These are phyloP conservation scores for Basipetospora chlamydospora DNA, from an alignment of 2,329 filamentous ascomycete species.

Conservation along the genomic window DNA sequence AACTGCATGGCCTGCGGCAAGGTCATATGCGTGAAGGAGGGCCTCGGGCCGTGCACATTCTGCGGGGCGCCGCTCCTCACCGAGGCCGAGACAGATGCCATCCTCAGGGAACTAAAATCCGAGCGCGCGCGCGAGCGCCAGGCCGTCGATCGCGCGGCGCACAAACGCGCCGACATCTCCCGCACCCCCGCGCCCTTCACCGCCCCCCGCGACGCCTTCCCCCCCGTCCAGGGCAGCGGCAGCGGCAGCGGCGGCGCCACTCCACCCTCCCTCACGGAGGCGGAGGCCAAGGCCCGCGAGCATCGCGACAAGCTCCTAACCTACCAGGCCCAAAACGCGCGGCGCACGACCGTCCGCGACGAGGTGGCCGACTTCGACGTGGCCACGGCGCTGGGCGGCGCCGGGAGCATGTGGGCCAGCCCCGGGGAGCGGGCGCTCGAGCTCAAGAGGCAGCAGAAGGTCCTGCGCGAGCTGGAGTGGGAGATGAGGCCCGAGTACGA, in stretches of 20 bases:
- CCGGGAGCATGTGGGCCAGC: constrained; percentile 62
- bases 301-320: constrained; percentile 69
- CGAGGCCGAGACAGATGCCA: constrained; percentile 60
- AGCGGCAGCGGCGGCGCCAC: no score
- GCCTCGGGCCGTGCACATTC: constrained; percentile 84
- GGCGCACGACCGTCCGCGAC: constrained; percentile 70
- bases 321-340: constrained; percentile 77
- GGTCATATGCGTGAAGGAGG: constrained; percentile 88
- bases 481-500: constrained; percentile 75
- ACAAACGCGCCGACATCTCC: constrained; percentile 52
- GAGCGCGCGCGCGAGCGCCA: constrained; percentile 80
- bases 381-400: constrained; percentile 26
- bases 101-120: constrained; percentile 70
- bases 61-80: constrained; percentile 65
- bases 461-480: constrained; percentile 77
- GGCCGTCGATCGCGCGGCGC: constrained; percentile 59
- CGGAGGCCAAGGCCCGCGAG: constrained; percentile 53
- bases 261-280: constrained; percentile 34
- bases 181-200: constrained; percentile 46
- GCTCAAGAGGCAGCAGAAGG: constrained; percentile 71
- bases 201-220: constrained; percentile 23
- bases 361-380: constrained; percentile 57
- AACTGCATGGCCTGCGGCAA: constrained; percentile 91
- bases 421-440: constrained; percentile 72
- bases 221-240: background rate